Evolutionary conservation across 805 yeast genomes (phyloP).

Genomic region (Saccharomycopsis sp.): DNA sequence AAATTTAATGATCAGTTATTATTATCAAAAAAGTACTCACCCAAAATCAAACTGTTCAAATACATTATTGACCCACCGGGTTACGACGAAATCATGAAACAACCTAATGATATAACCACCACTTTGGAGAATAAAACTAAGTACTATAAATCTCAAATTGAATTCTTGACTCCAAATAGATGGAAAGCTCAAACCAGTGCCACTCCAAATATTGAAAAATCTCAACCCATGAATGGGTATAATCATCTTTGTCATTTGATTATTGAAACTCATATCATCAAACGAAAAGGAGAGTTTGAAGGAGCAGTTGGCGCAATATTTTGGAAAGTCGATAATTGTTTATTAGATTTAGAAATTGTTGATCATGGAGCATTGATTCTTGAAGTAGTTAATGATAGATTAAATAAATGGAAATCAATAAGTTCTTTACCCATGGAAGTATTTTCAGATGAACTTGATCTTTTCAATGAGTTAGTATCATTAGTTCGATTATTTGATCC

Average conservation of each 20-base stretch:
- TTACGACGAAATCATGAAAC: too few species aligned
- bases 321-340: constrained; percentile 42
- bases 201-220: background rate
- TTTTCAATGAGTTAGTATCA: constrained; percentile 45
- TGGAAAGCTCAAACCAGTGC: background rate
- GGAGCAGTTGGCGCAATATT: constrained; percentile 54
- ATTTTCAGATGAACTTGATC: constrained; percentile 44
- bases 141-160: constrained; percentile 57
- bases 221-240: constrained; percentile 30
- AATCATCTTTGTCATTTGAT: constrained; percentile 34
- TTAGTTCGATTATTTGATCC: constrained; percentile 65
- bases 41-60: constrained; percentile 30
- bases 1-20: background rate
- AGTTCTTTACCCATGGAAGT: constrained; percentile 26
- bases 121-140: too few species aligned
- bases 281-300: constrained; percentile 30
- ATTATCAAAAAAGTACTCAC: background rate
- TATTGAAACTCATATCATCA: constrained; percentile 58
- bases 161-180: constrained; percentile 16
- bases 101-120: too few species aligned
- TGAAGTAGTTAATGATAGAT: constrained; percentile 7
- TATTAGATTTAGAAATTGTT: constrained; percentile 25
- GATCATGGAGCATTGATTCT: constrained; percentile 31
- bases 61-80: too few species aligned
- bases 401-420: background rate